Evolutionary conservation across 257 asterid genomes (phyloP).

Genomic region (Ilex asprella): DNA sequence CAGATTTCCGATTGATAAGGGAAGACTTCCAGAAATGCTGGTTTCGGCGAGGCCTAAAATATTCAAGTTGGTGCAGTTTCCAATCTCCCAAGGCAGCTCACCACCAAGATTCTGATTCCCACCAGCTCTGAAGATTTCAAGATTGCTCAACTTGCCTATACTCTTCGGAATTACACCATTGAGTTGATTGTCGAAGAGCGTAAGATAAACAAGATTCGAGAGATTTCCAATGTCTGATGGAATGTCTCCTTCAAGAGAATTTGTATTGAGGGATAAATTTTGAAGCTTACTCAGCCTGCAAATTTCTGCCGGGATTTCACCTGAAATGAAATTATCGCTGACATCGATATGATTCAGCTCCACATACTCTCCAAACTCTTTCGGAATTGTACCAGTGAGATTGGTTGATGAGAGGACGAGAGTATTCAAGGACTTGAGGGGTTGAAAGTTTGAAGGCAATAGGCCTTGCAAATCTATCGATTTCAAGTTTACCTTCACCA

Average conservation of each 20-base stretch:
- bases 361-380: conserved; percentile 56
- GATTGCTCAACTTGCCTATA: conserved; percentile 52
- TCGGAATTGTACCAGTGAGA: conserved; percentile 74
- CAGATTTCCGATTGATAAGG: conserved; percentile 63
- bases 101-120: conserved; percentile 87
- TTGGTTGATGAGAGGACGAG: conserved; percentile 69
- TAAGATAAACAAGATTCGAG: conserved; percentile 35
- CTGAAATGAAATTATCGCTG: conserved; percentile 64
- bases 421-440: conserved; percentile 45
- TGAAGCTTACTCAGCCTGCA: conserved; percentile 53
- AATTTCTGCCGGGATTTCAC: conserved; percentile 65
- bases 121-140: conserved; percentile 71
- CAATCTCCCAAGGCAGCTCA: conserved; percentile 64
- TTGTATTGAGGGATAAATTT: conserved; percentile 44
- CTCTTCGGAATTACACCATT: conserved; percentile 67
- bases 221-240: conserved; percentile 64
- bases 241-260: conserved; percentile 50
- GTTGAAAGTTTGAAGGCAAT: conserved; percentile 63
- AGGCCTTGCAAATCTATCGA: conserved; percentile 73
- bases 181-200: conserved; percentile 76
- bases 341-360: conserved; percentile 47
- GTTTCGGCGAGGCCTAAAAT: conserved; percentile 84
- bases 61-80: conserved; percentile 62
- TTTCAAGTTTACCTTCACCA: conserved; percentile 44
- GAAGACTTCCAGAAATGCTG: conserved; percentile 66